Conservation (phyloP, 805 yeast genomes). For the Saccharomyces cerevisiae region DNA sequence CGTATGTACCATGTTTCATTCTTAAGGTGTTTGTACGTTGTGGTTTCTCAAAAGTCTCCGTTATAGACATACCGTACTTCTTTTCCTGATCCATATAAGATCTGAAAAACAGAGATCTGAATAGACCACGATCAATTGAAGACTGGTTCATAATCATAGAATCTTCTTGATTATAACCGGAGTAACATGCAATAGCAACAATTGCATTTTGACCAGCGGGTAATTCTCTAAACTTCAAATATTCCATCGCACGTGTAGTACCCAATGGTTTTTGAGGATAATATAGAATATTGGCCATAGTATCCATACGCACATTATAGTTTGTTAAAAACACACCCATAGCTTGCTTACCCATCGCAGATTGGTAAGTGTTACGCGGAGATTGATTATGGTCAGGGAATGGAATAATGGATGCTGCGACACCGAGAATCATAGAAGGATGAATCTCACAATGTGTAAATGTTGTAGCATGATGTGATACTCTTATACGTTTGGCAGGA, state of each 20-base stretch:
- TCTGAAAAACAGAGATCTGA: constrained; percentile 91
- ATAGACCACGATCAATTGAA: constrained; percentile 91
- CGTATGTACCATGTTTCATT: constrained; percentile 96
- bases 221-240: constrained; percentile 89
- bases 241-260: constrained; percentile 96
- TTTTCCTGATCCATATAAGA: constrained; percentile 98
- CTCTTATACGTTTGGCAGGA: constrained; percentile 75
- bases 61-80: constrained; percentile 96
- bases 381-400: constrained; percentile 99
- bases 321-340: constrained; percentile 98
- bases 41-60: constrained; percentile 96
- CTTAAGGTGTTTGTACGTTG: constrained; percentile 89
- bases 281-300: constrained; percentile 95
- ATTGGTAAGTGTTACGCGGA: constrained; percentile 97
- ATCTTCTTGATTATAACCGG: constrained; percentile 99
- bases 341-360: constrained; percentile 99
- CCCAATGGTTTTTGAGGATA: constrained; percentile 98
- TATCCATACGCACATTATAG: constrained; percentile 95
- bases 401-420: constrained; percentile 97
- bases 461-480: constrained; percentile 62
- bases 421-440: constrained; percentile 97
- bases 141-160: constrained; percentile 99
- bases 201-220: constrained; percentile 99
- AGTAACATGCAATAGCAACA: constrained; percentile 96
- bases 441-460: constrained; percentile 98